Evolutionary conservation across 177 flowering plant genomes (phyloP).

Genomic region (Tripterygium wilfordii): DNA sequence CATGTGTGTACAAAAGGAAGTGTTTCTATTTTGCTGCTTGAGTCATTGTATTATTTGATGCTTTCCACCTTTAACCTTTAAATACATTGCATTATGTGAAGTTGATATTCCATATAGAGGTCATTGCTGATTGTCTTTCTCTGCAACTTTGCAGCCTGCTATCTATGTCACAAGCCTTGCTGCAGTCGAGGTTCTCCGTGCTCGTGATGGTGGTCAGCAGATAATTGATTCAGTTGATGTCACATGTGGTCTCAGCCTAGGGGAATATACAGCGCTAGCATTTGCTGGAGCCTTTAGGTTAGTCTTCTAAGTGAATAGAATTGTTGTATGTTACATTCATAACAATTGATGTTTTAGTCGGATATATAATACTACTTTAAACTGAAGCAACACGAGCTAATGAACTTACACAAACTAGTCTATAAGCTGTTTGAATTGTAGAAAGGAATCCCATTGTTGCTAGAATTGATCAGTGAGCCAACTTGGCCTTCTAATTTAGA

Average conservation of each 20-base stretch:
- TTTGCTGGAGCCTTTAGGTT: slow-evolving; percentile 99
- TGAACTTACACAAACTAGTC: not conserved
- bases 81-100: not conserved
- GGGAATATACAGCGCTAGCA: slow-evolving; percentile 98
- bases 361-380: no score
- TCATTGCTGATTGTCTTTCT: slow-evolving; percentile 1
- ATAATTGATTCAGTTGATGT: slow-evolving; percentile 95
- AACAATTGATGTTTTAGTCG: no score
- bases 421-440: no score
- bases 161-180: slow-evolving; percentile 98
- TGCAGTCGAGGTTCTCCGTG: slow-evolving; percentile 86
- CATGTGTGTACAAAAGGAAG: no score
- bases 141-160: slow-evolving; percentile 74
- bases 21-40: no score
- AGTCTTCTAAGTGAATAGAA: slow-evolving; percentile 1
- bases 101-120: not conserved
- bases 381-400: not conserved
- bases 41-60: no score
- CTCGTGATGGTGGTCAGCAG: slow-evolving; percentile 93
- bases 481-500: no score
- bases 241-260: slow-evolving; percentile 96
- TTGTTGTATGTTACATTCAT: no score
- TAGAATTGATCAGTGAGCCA: no score
- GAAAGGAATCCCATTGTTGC: no score
- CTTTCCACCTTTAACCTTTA: no score